Conservation (phyloP, 1,139 yeast genomes). For the Pneumocystis sp. region DNA sequence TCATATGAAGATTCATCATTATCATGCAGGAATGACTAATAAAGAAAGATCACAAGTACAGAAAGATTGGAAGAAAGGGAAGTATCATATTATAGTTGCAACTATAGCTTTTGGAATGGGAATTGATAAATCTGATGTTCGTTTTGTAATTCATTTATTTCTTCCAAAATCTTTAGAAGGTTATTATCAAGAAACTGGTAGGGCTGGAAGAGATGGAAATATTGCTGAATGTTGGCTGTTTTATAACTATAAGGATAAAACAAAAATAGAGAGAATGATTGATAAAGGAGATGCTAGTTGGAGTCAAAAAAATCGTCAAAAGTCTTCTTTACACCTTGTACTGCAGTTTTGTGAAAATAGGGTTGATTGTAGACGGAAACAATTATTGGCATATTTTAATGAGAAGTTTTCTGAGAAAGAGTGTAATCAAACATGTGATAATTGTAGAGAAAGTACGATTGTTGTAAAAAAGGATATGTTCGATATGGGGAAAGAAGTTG, state of each 20-base stretch:
- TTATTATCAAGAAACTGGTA: slow-evolving; percentile 95
- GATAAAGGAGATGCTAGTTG: slow-evolving; percentile 51
- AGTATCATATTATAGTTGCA: slow-evolving; percentile 71
- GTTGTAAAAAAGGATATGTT: slow-evolving; percentile 58
- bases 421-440: slow-evolving; percentile 72
- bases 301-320: slow-evolving; percentile 60
- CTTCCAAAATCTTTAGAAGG: slow-evolving; percentile 87
- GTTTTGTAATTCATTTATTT: slow-evolving; percentile 81
- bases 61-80: slow-evolving; percentile 63
- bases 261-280: slow-evolving; percentile 55
- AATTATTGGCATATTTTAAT: slow-evolving; percentile 77
- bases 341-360: slow-evolving; percentile 83
- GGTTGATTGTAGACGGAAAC: slow-evolving; percentile 78
- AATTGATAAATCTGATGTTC: slow-evolving; percentile 86
- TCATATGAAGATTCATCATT: slow-evolving; percentile 58
- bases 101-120: slow-evolving; percentile 99
- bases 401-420: slow-evolving; percentile 56
- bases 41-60: slow-evolving; percentile 62
- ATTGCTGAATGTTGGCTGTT: slow-evolving; percentile 69
- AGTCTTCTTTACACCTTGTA: slow-evolving; percentile 64
- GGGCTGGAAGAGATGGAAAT: slow-evolving; percentile 93
- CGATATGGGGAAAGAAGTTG: slow-evolving; percentile 41
- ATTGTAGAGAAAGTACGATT: slow-evolving; percentile 45
- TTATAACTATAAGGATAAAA: slow-evolving; percentile 53
- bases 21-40: slow-evolving; percentile 88